Percentiles rank a stretch among this genome's conserved stretches.
Conservation (phyloP, 1,139 yeast species). For the Kurtzmaniella quercitrusa region DNA sequence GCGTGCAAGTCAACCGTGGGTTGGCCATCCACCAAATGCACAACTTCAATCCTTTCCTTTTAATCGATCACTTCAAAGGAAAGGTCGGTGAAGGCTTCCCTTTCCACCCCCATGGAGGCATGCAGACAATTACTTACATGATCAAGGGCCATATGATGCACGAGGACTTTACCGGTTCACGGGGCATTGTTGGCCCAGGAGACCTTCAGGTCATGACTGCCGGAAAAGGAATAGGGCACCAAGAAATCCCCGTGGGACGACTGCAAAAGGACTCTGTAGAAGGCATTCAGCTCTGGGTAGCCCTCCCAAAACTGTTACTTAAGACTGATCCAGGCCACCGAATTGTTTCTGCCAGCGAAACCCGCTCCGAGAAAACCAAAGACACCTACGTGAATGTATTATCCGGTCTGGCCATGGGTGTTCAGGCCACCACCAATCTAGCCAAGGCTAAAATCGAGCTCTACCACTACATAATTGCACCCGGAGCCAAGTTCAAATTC, state of each 20-base stretch:
- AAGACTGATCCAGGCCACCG: conserved; percentile 23
- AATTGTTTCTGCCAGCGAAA: conserved; percentile 23
- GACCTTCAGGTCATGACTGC: conserved; percentile 31
- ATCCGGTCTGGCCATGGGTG: conserved; percentile 22
- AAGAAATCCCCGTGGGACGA: conserved; percentile 24
- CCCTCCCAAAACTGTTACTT: conserved; percentile 21
- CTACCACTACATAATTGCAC: conserved; percentile 44
- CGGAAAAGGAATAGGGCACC: conserved; percentile 25
- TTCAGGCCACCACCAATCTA: conserved; percentile 19
- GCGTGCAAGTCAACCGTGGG: conserved; percentile 6
- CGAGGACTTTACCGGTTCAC: conserved; percentile 27
- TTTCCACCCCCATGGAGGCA: conserved; percentile 28
- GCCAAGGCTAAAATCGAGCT: conserved; percentile 26
- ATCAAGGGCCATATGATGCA: conserved; percentile 24
- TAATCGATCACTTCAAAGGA: conserved; percentile 23
- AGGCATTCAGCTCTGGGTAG: conserved; percentile 28
- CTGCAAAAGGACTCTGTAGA: conserved; percentile 10
- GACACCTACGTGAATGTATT: conserved; percentile 21
- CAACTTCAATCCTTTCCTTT: conserved; percentile 23
- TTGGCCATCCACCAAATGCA: conserved; percentile 8
- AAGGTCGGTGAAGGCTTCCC: conserved; percentile 19
- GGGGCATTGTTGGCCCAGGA: conserved; percentile 23
- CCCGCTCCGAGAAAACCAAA: conserved; percentile 16
- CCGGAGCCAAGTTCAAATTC: conserved; percentile 49
- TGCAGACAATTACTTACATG: conserved; percentile 23